A percentile compares a stretch with the other conserved stretches of the same genome.
These are phyloP conservation scores for Phanerodontia chrysosporium DNA, from an alignment of 768 basidiomycete genomes.

Conservation along the genomic window DNA sequence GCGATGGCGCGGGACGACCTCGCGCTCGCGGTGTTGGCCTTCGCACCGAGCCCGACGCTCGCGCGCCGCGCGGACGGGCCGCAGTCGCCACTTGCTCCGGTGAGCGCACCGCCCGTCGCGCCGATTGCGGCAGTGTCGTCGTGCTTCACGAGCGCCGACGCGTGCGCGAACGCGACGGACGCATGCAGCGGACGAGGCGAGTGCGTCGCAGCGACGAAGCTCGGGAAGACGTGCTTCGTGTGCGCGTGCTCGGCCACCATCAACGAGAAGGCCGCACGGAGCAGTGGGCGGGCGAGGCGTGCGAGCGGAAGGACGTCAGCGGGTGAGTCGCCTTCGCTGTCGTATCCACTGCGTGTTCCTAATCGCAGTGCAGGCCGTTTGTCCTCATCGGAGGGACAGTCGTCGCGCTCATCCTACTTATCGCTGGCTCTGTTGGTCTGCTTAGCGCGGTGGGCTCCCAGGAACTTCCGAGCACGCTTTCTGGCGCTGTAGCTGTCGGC, in stretches of 20 bases:
- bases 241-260: conserved; percentile 47
- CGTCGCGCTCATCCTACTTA: conserved; percentile 57
- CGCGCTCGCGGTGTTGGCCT: conserved; percentile 52
- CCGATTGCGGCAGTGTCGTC: conserved; percentile 58
- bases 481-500: conserved; percentile 50
- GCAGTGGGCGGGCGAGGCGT: conserved; percentile 71
- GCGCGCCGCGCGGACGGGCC: conserved; percentile 36
- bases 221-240: conserved; percentile 48
- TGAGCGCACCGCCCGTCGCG: conserved; percentile 37
- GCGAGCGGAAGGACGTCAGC: conserved; percentile 78
- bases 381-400: conserved; percentile 69
- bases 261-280: conserved; percentile 50
- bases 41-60: conserved; percentile 17
- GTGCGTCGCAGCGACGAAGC: conserved; percentile 57
- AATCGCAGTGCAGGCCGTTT: conserved; percentile 69
- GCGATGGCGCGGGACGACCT: conserved; percentile 37
- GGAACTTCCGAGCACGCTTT: conserved; percentile 70
- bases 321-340: conserved; percentile 47
- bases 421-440: conserved; percentile 63
- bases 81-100: conserved; percentile 44
- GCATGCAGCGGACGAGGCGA: conserved; percentile 68
- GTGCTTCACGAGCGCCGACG: conserved; percentile 52
- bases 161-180: conserved; percentile 59
- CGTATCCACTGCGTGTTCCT: background rate
- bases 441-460: conserved; percentile 58